Conservation (phyloP, 768 basidiomycete species). For the Amyloporia xantha region DNA sequence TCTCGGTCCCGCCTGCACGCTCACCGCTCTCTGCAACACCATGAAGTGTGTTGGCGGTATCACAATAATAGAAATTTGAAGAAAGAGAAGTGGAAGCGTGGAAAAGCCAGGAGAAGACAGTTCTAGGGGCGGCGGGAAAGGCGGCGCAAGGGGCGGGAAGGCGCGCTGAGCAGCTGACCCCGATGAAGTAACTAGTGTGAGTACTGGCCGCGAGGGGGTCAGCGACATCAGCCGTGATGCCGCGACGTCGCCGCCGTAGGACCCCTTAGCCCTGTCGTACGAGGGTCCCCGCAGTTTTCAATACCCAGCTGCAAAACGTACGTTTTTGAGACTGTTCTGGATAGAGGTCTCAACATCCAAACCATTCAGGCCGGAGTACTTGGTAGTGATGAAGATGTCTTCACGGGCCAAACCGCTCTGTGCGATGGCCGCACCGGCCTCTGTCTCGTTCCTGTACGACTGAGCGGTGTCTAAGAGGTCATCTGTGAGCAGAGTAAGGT, state of each 20-base stretch:
- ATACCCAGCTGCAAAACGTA: slow-evolving; percentile 20
- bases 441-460: slow-evolving; percentile 51
- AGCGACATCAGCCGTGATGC: too few relatives aligned
- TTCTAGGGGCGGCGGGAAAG: too few relatives aligned
- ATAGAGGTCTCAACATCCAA: slow-evolving; percentile 51
- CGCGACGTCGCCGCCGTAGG: background rate
- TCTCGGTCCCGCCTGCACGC: too few relatives aligned
- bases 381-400: slow-evolving; percentile 61
- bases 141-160: too few relatives aligned
- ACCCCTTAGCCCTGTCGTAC: too few relatives aligned
- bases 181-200: too few relatives aligned
- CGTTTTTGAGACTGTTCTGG: slow-evolving; percentile 48
- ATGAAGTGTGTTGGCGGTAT: too few relatives aligned
- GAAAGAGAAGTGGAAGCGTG: too few relatives aligned
- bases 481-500: background rate
- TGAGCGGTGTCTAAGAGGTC: slow-evolving; percentile 54
- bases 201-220: slow-evolving; percentile 38
- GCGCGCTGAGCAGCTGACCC: too few relatives aligned
- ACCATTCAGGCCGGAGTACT: slow-evolving; percentile 47
- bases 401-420: slow-evolving; percentile 51
- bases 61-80: too few relatives aligned
- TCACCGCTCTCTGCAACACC: too few relatives aligned
- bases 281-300: background rate
- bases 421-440: slow-evolving; percentile 41
- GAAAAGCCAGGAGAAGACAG: too few relatives aligned